phyloP scores from a whole-genome alignment of 2,329 filamentous ascomycete species.

The Aureobasidium mangrovei region DNA sequence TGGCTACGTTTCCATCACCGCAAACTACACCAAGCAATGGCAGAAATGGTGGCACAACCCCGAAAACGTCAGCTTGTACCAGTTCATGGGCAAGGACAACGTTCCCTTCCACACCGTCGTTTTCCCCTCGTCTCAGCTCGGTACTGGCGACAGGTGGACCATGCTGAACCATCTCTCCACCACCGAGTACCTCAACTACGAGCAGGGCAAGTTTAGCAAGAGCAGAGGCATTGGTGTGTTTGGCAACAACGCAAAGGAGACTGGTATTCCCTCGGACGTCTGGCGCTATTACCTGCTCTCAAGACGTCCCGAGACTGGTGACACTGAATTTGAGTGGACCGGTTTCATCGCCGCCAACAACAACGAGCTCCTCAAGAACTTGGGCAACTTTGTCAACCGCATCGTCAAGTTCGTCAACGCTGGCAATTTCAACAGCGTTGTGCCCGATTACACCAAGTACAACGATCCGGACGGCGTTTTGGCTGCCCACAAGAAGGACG shows the following conservation, averaged over 20 bases:
- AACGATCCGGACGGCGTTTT: conserved; percentile 20
- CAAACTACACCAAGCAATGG: conserved; percentile 82
- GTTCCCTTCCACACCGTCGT: conserved; percentile 84
- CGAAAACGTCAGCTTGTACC: conserved; percentile 78
- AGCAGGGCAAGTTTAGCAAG: conserved; percentile 87
- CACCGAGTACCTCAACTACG: conserved; percentile 84
- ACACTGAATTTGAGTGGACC: conserved; percentile 85
- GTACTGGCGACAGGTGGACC: conserved; percentile 79
- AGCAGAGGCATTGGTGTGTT: conserved; percentile 85
- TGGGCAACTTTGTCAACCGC: conserved; percentile 51
- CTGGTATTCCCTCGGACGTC: conserved; percentile 75
- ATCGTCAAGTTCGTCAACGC: conserved; percentile 63
- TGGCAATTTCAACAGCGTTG: conserved; percentile 58
- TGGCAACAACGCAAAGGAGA: conserved; percentile 79
- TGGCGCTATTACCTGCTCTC: conserved; percentile 89
- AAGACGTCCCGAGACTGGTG: conserved; percentile 73
- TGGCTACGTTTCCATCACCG: conserved; percentile 91
- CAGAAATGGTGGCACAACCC: conserved; percentile 92
- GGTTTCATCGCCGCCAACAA: conserved; percentile 80
- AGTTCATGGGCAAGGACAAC: conserved; percentile 94
- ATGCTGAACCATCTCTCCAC: conserved; percentile 81
- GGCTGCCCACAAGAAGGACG: conserved; percentile 46
- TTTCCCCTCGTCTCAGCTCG: conserved; percentile 80
- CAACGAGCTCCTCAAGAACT: conserved; percentile 71
- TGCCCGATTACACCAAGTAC: conserved; percentile 50